phyloP scores from a whole-genome alignment of 768 basidiomycete genomes.

The Lactifluus rugatus region DNA sequence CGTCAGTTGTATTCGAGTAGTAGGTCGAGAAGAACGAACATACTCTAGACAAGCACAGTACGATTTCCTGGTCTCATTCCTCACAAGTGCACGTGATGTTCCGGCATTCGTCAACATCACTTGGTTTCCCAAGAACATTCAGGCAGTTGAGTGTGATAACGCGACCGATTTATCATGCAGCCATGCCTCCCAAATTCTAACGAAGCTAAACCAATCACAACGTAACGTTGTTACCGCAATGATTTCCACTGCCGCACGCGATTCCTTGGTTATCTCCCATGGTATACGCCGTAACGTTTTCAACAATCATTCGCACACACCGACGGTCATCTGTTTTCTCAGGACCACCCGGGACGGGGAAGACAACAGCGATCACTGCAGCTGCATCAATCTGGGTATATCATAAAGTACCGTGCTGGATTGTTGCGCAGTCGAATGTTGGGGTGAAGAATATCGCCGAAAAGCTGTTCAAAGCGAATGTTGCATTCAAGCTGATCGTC shows the following conservation, averaged over 20 bases:
- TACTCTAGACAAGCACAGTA: conserved; percentile 3
- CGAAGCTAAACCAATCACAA: conserved; percentile 5
- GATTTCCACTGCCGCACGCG: background rate
- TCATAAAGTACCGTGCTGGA: conserved; percentile 38
- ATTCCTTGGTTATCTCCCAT: conserved; percentile 14
- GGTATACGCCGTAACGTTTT: background rate
- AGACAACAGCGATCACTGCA: conserved; percentile 15
- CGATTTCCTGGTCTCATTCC: background rate
- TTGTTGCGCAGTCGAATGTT: conserved; percentile 74
- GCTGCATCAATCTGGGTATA: conserved; percentile 8
- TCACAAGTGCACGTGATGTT: background rate
- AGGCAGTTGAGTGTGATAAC: background rate
- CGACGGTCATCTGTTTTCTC: background rate
- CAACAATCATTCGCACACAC: background rate
- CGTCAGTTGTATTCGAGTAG: conserved; percentile 1
- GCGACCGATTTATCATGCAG: background rate
- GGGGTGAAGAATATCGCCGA: conserved; percentile 82
- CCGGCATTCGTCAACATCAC: background rate
- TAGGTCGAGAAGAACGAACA: conserved; percentile 12
- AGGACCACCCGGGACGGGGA: conserved; percentile 17
- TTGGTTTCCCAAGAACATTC: conserved; percentile 3
- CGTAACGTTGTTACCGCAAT: conserved; percentile 3
- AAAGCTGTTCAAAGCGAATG: conserved; percentile 44
- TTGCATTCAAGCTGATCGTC: conserved; percentile 48
- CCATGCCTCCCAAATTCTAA: background rate